Evolutionary conservation across 1,284 basidiomycete species (phyloP), one percentile per base, ranked within the genome.

Genomic region (Pulchroboletus neoregius): DNA sequence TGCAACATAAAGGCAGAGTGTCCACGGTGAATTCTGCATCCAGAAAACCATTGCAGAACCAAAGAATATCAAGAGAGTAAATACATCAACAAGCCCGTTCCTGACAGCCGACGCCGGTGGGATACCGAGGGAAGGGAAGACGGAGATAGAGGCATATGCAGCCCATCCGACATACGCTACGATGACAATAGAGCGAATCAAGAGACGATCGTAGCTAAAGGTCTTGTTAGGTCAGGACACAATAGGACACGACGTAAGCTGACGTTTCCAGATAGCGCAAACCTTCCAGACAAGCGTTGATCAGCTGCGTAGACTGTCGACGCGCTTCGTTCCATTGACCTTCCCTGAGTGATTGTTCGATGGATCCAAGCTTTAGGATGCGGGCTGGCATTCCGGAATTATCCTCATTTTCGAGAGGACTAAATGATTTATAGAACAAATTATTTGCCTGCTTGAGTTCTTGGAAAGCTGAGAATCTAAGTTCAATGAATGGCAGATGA

Each of bases 251-350:
- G 45, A 36, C 3, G 38, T 8, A 34, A 31, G 18, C 44, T 46
- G 44, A 90, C 65, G 88, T 92, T 65, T 94, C 87, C 5, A 94
- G 74, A 62, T 94, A 94, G 36, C 80, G 78, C 16, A 92, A 69
- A 0, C 91, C 91, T 39, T 74, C 68, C 3, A 94, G 69, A 3
- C 78, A 73, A 12, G 70, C 58, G 26, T 72, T 58, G 44, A 90
- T 84, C 11, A 92, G 70, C 18, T 74, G 65, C 2, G 72, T 65
- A 6, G 84, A 79, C 23, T 67, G 61, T 15, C 59, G 53, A 12
- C 85, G 76, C 0, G 80, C 81, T 10, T 71, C 62, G n/a, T 62
- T 55, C 71, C 78, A 86, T 4, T 72, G 54, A 13, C 69, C 63
- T 2, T 60, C 47, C 5, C 56, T 48, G 26, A 91, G 73, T 32